Conservation (phyloP, 306 rosid species). For the Vigna unguiculata region DNA sequence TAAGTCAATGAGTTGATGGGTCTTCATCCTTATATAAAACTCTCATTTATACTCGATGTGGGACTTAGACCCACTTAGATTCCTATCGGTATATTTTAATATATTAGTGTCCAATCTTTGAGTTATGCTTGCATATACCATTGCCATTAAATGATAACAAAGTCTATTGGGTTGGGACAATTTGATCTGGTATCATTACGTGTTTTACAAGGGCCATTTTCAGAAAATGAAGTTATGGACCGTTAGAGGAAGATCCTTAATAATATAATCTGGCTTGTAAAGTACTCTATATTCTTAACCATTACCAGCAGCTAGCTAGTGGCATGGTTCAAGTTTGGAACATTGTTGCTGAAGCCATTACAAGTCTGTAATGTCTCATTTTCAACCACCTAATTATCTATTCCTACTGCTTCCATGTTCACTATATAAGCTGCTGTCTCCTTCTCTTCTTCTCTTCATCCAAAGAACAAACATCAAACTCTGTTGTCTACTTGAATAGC, state of each 20-base stretch:
- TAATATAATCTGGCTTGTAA: slow-evolving; percentile 52
- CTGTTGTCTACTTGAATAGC: slow-evolving; percentile 2
- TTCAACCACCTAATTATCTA: slow-evolving; percentile 70
- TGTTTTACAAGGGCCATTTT: slow-evolving; percentile 31
- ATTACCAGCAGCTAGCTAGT: slow-evolving; percentile 49
- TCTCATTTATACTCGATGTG: too few relatives aligned
- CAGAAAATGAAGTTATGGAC: slow-evolving; percentile 33
- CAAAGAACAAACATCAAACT: slow-evolving; percentile 17
- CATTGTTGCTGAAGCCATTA: slow-evolving; percentile 53
- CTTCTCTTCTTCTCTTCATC: slow-evolving; percentile 51
- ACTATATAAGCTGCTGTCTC: slow-evolving; percentile 46
- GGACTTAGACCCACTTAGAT: too few relatives aligned
- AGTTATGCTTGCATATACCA: slow-evolving; percentile 3
- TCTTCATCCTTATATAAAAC: too few relatives aligned
- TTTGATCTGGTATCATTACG: slow-evolving; percentile 3
- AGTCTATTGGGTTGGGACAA: not conserved
- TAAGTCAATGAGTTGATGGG: too few relatives aligned
- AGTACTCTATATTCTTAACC: slow-evolving; percentile 62
- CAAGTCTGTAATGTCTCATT: slow-evolving; percentile 48
- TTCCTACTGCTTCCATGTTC: slow-evolving; percentile 40
- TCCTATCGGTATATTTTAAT: too few relatives aligned
- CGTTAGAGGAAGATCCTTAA: slow-evolving; percentile 32
- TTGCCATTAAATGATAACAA: slow-evolving; percentile 6
- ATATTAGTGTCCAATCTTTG: not conserved
- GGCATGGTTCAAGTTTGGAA: slow-evolving; percentile 40